Percentiles rank a stretch among this genome's conserved stretches.
Evolutionary conservation across 371 early-diverging fungal genomes (phyloP).

Genomic region (Lichtheimia ramosa): DNA sequence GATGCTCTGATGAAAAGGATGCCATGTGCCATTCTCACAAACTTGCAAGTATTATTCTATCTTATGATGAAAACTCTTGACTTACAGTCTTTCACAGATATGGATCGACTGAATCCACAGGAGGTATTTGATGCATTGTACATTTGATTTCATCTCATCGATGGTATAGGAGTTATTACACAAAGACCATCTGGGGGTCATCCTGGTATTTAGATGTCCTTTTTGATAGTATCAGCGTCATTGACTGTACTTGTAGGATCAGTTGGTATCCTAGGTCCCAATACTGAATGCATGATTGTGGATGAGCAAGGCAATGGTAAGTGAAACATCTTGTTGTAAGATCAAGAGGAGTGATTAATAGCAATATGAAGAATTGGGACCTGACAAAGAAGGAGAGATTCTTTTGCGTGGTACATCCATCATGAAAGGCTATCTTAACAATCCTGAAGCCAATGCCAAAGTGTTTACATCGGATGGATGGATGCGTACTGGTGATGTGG

Average conservation of each 20-base stretch:
- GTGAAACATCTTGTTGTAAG: neutral
- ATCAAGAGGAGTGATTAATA: neutral
- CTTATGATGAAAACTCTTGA: neutral
- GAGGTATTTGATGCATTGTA: constrained; percentile 7
- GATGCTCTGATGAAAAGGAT: constrained; percentile 47
- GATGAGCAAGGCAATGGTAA: constrained; percentile 52
- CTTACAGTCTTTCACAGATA: constrained; percentile 53
- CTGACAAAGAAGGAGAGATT: constrained; percentile 70
- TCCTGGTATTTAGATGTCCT: constrained; percentile 7
- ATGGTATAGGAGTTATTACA: neutral
- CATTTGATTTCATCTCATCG: neutral
- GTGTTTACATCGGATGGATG: constrained; percentile 77
- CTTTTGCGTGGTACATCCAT: constrained; percentile 53
- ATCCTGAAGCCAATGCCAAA: constrained; percentile 65
- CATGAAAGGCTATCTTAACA: constrained; percentile 66
- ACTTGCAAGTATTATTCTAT: constrained; percentile 3
- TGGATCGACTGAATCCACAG: constrained; percentile 74
- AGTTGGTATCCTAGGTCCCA: constrained; percentile 69
- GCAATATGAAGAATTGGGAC: constrained; percentile 42
- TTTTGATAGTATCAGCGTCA: neutral
- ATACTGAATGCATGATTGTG: constrained; percentile 67
- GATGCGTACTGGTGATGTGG: constrained; percentile 89
- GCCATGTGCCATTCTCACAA: constrained; percentile 43
- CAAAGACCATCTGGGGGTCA: constrained; percentile 4
- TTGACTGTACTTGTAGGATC: constrained; percentile 17